phyloP scores from a whole-genome alignment of 2,329 filamentous ascomycete genomes.

The Fusarium decemcellulare region DNA sequence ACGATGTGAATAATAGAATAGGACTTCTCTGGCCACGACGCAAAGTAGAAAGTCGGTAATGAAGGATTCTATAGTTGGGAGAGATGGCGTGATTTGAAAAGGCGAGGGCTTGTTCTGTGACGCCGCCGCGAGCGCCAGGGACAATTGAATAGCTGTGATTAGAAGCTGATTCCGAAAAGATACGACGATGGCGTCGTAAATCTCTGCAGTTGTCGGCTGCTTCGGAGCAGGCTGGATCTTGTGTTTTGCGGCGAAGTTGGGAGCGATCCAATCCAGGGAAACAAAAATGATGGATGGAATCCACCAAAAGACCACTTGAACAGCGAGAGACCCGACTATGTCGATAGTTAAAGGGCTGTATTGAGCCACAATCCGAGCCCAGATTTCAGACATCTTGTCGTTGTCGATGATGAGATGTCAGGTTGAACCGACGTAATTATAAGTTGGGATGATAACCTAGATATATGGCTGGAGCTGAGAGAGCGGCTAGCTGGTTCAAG shows the following conservation, averaged over 20 bases:
- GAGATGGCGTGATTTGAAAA: slow-evolving; percentile 55
- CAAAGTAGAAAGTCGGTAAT: slow-evolving; percentile 58
- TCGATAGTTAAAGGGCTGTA: slow-evolving; percentile 50
- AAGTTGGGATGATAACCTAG: not conserved
- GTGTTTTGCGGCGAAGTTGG: slow-evolving; percentile 63
- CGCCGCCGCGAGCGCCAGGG: slow-evolving; percentile 34
- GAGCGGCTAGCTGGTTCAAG: slow-evolving; percentile 23
- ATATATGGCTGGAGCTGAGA: slow-evolving; percentile 1
- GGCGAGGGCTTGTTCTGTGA: slow-evolving; percentile 42
- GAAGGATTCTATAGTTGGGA: slow-evolving; percentile 56
- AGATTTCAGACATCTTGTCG: slow-evolving; percentile 13
- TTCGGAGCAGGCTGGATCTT: slow-evolving; percentile 68
- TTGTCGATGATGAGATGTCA: not conserved
- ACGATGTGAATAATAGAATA: slow-evolving; percentile 71
- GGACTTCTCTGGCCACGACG: slow-evolving; percentile 60
- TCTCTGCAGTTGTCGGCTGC: slow-evolving; percentile 62
- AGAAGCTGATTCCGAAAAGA: slow-evolving; percentile 64
- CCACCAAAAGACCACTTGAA: slow-evolving; percentile 64
- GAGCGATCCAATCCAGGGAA: slow-evolving; percentile 59
- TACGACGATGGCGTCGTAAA: slow-evolving; percentile 59
- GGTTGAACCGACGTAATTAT: not conserved
- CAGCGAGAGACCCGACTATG: slow-evolving; percentile 55
- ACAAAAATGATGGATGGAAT: slow-evolving; percentile 59
- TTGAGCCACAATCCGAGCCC: slow-evolving; percentile 1
- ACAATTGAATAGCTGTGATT: slow-evolving; percentile 51